Evolutionary conservation across 106 monocot genomes (phyloP), one percentile per base, ranked within the genome.

Genomic region (Apostasia ramifera): DNA sequence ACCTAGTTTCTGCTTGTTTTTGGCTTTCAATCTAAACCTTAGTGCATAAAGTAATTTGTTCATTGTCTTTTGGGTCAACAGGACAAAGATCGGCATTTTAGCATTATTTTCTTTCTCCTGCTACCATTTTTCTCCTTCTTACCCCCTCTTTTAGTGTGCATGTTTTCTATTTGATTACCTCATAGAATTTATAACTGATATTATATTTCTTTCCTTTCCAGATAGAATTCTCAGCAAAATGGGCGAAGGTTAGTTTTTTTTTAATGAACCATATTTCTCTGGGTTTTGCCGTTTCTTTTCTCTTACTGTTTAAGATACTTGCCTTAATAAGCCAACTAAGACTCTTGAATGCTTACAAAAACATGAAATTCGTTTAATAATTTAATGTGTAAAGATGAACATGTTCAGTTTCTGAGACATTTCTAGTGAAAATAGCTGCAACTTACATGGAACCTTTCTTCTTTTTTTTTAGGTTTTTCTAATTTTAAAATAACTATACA

Each of bases 141-240:
- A n/a, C 12, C 1, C 40, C 5, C 37, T 48, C 4, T 50, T n/a
- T 15, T 50, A 15, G 54, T 44, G 4, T 10, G 40, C 6, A 41
- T 40, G 7, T 69, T 44, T 50, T 26, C 26, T 26, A 5, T 45
- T 57, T n/a, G 53, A 15, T 64, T 8, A 66, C 9, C 15, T 67
- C 51, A 8, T 71, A 14, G 14, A 2, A 10, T 40, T 55, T 39
- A 55, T 59, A 40, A 63, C 64, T 81, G 48, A 84, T 68, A 43
- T 53, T 38, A 2, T 45, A 70, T 61, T 55, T 61, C 12, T 11
- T 71, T 69, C 1, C 6, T 70, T 73, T 76, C 54, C 92, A 97
- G 97, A 97, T 86, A 82, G 73, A 65, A 92, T 97, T 45, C 82
- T 92, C 57, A 86, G 82, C 86, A 97, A 97, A 79, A 97, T 97